Base-by-base conservation (phyloP, 768 basidiomycete species). In the Collybia nuda region DNA sequence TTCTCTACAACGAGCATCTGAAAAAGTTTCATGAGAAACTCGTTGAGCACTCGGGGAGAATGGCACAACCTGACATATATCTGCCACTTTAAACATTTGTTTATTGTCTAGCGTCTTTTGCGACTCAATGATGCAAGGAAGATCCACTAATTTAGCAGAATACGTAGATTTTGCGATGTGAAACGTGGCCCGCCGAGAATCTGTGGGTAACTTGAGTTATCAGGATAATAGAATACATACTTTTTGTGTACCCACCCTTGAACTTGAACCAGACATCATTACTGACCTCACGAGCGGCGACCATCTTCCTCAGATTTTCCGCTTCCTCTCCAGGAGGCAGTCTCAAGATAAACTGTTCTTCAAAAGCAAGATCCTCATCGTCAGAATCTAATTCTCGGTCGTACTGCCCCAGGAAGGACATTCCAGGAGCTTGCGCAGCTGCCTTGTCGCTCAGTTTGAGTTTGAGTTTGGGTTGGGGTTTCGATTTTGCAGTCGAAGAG, bases 241-340 rank as follows among this genome's bases (percentile, higher is more conserved):
- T 21, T 32, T 48, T 47, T 28, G 24, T 26, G 39, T 1, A 52
- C 62, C 50, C 60, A 93, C 94, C 94, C 72, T 97, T 93, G 67
- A 99, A 98, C 71, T 96, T 97, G 80, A 99, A 95, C 90, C 93
- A 98, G 11, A 90, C 84, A 58, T 95, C 95, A 59, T 86, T 85
- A 11, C 80, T 63, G 5, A 93, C 74, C 62, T 95, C 92, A 54
- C 93, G 79, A 44, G 84, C 70, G 45, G 83, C 79, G 28, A 94
- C 84, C 80, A 90, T 86, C 73, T 92, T 91, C 66, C 82, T 81
- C 52, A 96, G 61, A 60, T 75, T 84, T 35, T 93, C 88, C 50
- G 83, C 82, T 56, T 93, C 90, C 54, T 89, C 86, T 1, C 91
- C 91, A 7, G 86, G 81, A 0, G 91, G 92, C 77, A 98, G 83